Conservation (phyloP, 108 stramenopile genomes). For the Cyclotella baltica region DNA sequence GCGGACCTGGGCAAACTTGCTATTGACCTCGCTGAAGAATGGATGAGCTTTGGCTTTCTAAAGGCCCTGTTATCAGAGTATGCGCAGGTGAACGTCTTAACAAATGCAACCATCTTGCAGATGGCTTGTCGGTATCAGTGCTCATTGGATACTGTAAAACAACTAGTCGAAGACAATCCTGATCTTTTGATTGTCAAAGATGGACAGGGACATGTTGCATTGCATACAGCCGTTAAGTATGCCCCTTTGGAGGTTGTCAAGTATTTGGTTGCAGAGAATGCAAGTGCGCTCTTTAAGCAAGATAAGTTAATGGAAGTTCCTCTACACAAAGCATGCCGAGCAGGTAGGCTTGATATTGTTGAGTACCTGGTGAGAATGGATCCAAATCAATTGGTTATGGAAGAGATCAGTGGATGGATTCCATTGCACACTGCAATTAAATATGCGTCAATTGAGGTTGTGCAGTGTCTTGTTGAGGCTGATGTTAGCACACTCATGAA, state of each 20-base stretch:
- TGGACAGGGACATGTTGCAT: neutral
- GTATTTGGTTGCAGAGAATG: conserved; percentile 1
- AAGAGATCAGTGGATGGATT: neutral
- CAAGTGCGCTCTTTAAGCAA: neutral
- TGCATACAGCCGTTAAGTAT: neutral
- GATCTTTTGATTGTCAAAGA: neutral
- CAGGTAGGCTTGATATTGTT: neutral
- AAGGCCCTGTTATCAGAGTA: conserved; percentile 3
- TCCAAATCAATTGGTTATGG: neutral
- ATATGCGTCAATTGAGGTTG: neutral
- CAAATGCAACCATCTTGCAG: neutral
- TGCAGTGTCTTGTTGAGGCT: neutral
- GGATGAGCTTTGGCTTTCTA: conserved; percentile 10
- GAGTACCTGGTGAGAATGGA: neutral
- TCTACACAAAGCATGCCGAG: conserved; percentile 15
- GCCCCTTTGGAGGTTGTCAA: neutral
- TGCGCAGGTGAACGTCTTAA: neutral
- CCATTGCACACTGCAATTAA: conserved; percentile 4
- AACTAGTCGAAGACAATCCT: conserved; percentile 1
- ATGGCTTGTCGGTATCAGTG: conserved; percentile 6
- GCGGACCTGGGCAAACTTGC: neutral
- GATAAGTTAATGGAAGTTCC: neutral
- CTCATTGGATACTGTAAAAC: neutral
- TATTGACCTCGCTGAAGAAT: conserved; percentile 6
- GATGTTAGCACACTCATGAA: neutral